Conservation (phyloP, 495 filamentous ascomycete genomes). For the Terfezia claveryi region DNA sequence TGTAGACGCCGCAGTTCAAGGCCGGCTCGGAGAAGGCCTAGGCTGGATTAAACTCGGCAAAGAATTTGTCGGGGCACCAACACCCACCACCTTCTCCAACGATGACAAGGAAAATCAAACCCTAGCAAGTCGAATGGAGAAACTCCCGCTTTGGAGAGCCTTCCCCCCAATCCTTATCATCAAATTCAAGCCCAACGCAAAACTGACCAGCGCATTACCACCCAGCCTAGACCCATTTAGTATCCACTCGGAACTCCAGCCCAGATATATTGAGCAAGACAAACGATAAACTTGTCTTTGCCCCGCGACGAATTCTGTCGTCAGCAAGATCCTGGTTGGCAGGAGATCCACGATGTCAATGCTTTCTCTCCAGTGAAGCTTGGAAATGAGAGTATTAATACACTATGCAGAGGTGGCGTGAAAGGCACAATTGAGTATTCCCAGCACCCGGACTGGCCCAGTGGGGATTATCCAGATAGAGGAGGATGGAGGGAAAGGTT, state of each 20-base stretch:
- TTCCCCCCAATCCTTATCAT: background rate
- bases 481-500: slow-evolving; percentile 28
- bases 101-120: slow-evolving; percentile 24
- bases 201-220: background rate
- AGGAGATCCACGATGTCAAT: slow-evolving; percentile 55
- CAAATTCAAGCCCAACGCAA: background rate
- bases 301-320: slow-evolving; percentile 42
- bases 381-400: slow-evolving; percentile 32
- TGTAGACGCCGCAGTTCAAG: slow-evolving; percentile 64
- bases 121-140: slow-evolving; percentile 9
- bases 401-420: slow-evolving; percentile 16
- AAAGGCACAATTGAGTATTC: slow-evolving; percentile 16
- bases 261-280: slow-evolving; percentile 69
- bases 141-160: background rate
- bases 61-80: slow-evolving; percentile 14
- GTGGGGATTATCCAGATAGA: slow-evolving; percentile 15
- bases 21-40: slow-evolving; percentile 58
- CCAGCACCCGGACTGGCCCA: slow-evolving; percentile 2
- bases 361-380: slow-evolving; percentile 36
- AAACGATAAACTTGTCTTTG: slow-evolving; percentile 70
- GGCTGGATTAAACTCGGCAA: slow-evolving; percentile 39
- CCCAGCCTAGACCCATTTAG: slow-evolving; percentile 20
- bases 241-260: slow-evolving; percentile 18
- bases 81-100: slow-evolving; percentile 5
- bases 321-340: slow-evolving; percentile 66